Conservation (phyloP, 2,329 filamentous ascomycete genomes). For the Aspergillus cejpii region DNA sequence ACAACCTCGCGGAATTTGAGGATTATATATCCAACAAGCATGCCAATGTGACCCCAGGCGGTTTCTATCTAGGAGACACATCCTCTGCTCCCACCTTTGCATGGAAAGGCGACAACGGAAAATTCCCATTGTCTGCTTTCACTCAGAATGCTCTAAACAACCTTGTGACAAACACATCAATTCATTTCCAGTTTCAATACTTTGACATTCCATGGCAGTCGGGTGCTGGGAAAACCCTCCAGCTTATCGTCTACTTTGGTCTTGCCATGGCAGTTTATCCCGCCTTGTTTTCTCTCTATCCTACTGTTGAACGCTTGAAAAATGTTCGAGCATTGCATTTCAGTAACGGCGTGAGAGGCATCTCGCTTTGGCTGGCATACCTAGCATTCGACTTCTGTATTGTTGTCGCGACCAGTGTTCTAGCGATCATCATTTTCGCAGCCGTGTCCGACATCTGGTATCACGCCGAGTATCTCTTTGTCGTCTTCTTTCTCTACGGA, state of each 20-base stretch:
- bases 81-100: constrained; percentile 58
- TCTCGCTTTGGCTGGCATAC: constrained; percentile 82
- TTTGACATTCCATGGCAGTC: constrained; percentile 71
- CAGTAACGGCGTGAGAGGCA: constrained; percentile 77
- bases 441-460: constrained; percentile 62
- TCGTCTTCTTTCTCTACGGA: constrained; percentile 74
- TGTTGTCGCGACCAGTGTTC: constrained; percentile 58
- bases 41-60: constrained; percentile 66
- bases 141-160: constrained; percentile 61
- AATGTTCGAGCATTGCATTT: constrained; percentile 82
- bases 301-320: constrained; percentile 71
- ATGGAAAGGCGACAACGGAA: constrained; percentile 58
- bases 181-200: constrained; percentile 63
- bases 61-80: constrained; percentile 65
- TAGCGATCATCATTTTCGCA: constrained; percentile 64
- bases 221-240: constrained; percentile 63
- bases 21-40: constrained; percentile 57
- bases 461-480: constrained; percentile 70
- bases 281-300: constrained; percentile 82
- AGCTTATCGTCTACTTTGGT: constrained; percentile 74
- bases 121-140: constrained; percentile 47
- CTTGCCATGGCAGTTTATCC: constrained; percentile 72
- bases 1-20: constrained; percentile 63
- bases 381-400: constrained; percentile 71
- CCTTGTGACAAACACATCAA: constrained; percentile 60